Evolutionary conservation across 306 rosid species (phyloP), one percentile per base, ranked within the genome.

Genomic region (Rubus parviflorus): DNA sequence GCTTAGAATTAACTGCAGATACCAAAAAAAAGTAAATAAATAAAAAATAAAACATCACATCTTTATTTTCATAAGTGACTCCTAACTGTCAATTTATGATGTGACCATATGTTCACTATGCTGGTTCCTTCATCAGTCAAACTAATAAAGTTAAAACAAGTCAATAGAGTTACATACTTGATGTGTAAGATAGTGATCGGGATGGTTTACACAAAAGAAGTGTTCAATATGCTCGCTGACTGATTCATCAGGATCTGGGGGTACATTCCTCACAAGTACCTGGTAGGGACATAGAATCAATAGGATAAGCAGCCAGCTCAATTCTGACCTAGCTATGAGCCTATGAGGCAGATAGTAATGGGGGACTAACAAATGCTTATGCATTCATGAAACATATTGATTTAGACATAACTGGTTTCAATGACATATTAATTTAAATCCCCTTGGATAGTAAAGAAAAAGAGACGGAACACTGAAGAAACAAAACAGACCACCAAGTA

Each of bases 261-360:
- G 98, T 79, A 92, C 94, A 79, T 90, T 94, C 81, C 90, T 94
- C 77, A 92, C 94, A 10, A 94, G 86, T 57, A 94, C 98, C 98
- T 94, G 77, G 40, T 58, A 77, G 72, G 63, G 74, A 56, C 56
- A 43, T 66, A 41, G 72, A 75, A 77, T 54, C 60, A 63, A 42
- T 52, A 66, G 75, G 73, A 23, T 46, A 60, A 83, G 53, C 13
- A 14, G 64, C 40, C 23, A 43, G 19, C 47, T 64, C 38, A 25
- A 70, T n/a, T 75, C 42, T 43, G 75, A 68, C 40, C 41, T 22
- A n/a, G 7, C 57, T 52, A 64, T 25, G 47, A 51, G 75, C 23
- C 17, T 61, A 12, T 11, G 17, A 51, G 40, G 20, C 17, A 45
- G 13, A 20, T 20, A 17, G 23, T 48, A 30, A 23, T 25, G 0